Conservation (phyloP, 2,329 filamentous ascomycete genomes). For the Alternaria tenuissima region DNA sequence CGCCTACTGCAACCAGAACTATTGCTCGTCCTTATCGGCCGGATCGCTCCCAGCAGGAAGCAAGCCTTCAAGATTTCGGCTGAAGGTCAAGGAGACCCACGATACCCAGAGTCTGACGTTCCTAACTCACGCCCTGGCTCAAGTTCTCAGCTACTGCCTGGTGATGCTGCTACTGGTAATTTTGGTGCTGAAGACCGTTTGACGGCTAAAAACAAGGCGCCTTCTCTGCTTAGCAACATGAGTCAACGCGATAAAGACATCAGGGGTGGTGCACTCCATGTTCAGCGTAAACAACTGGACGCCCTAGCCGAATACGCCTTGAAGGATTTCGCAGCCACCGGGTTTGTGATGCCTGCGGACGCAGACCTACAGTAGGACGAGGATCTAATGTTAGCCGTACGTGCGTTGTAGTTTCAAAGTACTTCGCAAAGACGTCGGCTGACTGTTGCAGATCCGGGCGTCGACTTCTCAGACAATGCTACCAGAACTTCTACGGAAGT, state of each 20-base stretch:
- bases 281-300: conserved; percentile 60
- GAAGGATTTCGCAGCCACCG: conserved; percentile 54
- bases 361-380: conserved; percentile 43
- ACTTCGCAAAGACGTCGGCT: background rate
- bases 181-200: conserved; percentile 14
- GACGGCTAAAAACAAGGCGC: conserved; percentile 28
- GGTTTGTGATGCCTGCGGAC: conserved; percentile 59
- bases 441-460: background rate
- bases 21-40: conserved; percentile 58
- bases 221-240: conserved; percentile 49
- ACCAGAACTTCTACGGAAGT: background rate
- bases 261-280: conserved; percentile 53
- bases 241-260: conserved; percentile 49
- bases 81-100: conserved; percentile 52
- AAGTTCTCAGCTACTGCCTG: conserved; percentile 13
- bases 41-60: conserved; percentile 54
- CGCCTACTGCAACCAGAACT: conserved; percentile 57
- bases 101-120: conserved; percentile 45
- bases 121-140: conserved; percentile 13
- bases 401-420: background rate
- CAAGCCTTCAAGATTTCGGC: conserved; percentile 54
- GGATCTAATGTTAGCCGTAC: background rate
- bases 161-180: conserved; percentile 14
- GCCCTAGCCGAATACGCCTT: conserved; percentile 55
- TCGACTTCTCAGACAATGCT: background rate